Conservation (phyloP, 768 basidiomycete genomes). For the Rhizopogon vinicolor region DNA sequence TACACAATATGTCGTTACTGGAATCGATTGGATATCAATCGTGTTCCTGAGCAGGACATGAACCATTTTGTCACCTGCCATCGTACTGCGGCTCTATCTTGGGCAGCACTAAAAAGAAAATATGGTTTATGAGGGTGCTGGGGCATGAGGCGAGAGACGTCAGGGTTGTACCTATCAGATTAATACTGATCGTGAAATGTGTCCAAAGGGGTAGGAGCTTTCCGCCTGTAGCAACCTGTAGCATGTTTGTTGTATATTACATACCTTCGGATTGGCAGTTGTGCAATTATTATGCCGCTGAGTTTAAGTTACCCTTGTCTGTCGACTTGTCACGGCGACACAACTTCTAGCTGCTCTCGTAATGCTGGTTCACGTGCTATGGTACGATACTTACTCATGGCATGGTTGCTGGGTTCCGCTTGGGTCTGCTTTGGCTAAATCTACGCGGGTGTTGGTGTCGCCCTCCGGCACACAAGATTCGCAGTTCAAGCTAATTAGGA, state of each 20-base stretch:
- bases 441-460: no score
- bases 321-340: background rate
- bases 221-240: background rate
- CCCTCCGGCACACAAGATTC: background rate
- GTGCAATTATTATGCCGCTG: conserved; percentile 1
- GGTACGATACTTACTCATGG: background rate
- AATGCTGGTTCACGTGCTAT: background rate
- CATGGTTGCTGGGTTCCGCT: background rate
- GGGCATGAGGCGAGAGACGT: conserved; percentile 1
- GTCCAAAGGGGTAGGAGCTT: conserved; percentile 13
- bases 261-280: background rate
- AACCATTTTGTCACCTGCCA: conserved; percentile 62
- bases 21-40: conserved; percentile 82
- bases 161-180: conserved; percentile 23
- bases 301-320: background rate
- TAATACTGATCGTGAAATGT: conserved; percentile 16
- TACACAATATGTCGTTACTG: conserved; percentile 72
- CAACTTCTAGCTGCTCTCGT: background rate
- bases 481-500: background rate
- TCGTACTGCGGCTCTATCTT: conserved; percentile 60
- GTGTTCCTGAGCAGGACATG: conserved; percentile 85
- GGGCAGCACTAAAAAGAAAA: conserved; percentile 71
- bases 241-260: background rate
- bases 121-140: conserved; percentile 48
- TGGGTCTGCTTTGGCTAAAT: no score